These are phyloP conservation scores for Bromus sterilis DNA, from an alignment of 176 grass and related monocot genomes.

Conservation along the genomic window DNA sequence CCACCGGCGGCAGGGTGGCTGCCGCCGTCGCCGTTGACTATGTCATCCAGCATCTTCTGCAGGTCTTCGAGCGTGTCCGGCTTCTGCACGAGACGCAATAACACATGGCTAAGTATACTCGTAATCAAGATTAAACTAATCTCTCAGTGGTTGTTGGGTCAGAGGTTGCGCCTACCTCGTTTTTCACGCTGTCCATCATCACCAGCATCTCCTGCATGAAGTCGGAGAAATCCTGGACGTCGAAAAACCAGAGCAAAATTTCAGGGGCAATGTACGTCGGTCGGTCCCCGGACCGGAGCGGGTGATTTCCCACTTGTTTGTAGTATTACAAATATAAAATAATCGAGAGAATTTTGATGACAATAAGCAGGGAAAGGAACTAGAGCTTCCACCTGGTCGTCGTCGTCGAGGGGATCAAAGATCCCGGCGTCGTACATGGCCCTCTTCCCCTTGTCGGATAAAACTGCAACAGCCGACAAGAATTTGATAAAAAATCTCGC, in stretches of 20 bases:
- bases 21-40: constrained; percentile 39
- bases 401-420: constrained; percentile 82
- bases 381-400: constrained; percentile 54
- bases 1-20: not conserved
- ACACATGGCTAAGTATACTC: not conserved
- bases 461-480: constrained; percentile 41
- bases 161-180: constrained; percentile 52
- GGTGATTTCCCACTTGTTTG: not conserved
- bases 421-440: constrained; percentile 89
- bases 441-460: constrained; percentile 86
- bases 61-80: constrained; percentile 84
- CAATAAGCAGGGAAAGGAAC: not conserved
- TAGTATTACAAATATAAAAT: not conserved
- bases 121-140: not conserved
- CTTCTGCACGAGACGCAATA: constrained; percentile 38
- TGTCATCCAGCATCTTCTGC: constrained; percentile 90
- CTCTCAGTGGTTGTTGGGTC: not conserved
- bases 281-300: not conserved
- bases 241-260: constrained; percentile 25
- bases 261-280: not conserved
- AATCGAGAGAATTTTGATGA: not conserved
- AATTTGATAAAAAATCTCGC: constrained; percentile 5
- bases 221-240: constrained; percentile 84
- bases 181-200: constrained; percentile 96
- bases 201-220: constrained; percentile 98